Percentiles rank a stretch among this genome's conserved stretches.
Conservation (phyloP, 2,329 filamentous ascomycete species). For the Scolecobasidium constrictum region DNA sequence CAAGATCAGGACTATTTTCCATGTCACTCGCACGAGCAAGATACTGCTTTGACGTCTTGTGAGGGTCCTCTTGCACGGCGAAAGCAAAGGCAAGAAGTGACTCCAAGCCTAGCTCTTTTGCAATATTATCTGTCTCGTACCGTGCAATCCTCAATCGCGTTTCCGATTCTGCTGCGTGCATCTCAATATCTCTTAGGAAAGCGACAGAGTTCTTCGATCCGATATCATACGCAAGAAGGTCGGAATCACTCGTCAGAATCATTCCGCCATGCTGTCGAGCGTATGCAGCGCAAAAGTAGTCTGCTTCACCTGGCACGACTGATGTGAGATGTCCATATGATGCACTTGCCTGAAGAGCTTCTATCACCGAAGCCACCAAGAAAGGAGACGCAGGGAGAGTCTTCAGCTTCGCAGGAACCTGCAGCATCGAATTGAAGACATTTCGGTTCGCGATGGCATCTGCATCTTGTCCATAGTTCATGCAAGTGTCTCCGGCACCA, state of each 20-base stretch:
- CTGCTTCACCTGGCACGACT: slow-evolving; percentile 9
- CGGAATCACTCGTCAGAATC: slow-evolving; percentile 9
- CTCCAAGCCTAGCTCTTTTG: background rate
- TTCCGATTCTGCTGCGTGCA: background rate
- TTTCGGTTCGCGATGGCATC: background rate
- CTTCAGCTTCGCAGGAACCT: background rate
- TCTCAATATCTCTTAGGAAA: slow-evolving; percentile 6
- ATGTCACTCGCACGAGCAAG: background rate
- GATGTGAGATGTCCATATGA: background rate
- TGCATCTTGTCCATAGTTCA: too few species aligned
- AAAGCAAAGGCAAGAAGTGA: background rate
- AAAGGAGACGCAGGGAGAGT: slow-evolving; percentile 5
- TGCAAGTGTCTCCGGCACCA: background rate
- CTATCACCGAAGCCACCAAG: slow-evolving; percentile 8
- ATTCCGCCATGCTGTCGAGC: slow-evolving; percentile 3
- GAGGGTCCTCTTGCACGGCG: slow-evolving; percentile 3
- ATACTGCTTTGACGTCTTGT: background rate
- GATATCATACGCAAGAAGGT: slow-evolving; percentile 10
- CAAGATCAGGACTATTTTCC: background rate
- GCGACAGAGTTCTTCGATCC: background rate
- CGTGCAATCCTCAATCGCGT: background rate
- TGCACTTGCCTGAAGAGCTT: background rate
- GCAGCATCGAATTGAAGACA: background rate
- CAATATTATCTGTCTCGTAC: background rate
- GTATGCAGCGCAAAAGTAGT: slow-evolving; percentile 6